A percentile compares a stretch with the other conserved stretches of the same genome.
Evolutionary conservation across 1,284 basidiomycete species (phyloP).

Genomic region (Naganishia sp.): DNA sequence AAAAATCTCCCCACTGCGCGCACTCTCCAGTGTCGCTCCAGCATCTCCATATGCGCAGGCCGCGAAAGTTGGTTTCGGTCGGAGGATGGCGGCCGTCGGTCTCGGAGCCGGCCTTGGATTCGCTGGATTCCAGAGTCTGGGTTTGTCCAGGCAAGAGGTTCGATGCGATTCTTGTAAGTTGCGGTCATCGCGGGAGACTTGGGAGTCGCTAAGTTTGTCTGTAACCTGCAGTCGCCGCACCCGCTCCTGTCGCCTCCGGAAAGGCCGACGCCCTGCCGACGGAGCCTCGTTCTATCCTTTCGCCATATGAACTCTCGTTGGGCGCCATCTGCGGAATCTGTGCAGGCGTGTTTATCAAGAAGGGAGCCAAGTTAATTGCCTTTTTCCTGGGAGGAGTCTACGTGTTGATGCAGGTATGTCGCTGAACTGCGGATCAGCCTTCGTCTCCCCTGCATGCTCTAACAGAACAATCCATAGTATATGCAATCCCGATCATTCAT

Average conservation of each 20-base stretch:
- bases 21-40: slow-evolving; percentile 2
- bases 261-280: slow-evolving; percentile 42
- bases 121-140: slow-evolving; percentile 21
- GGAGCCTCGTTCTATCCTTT: slow-evolving; percentile 69
- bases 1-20: slow-evolving; percentile 4
- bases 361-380: slow-evolving; percentile 79
- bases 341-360: slow-evolving; percentile 90
- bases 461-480: slow-evolving; percentile 60
- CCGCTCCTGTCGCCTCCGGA: slow-evolving; percentile 8
- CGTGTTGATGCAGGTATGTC: slow-evolving; percentile 76
- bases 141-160: slow-evolving; percentile 7
- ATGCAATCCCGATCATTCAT: slow-evolving; percentile 69
- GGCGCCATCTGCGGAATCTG: slow-evolving; percentile 85
- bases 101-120: slow-evolving; percentile 14
- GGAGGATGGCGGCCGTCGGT: slow-evolving; percentile 15
- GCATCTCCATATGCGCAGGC: slow-evolving; percentile 8
- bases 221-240: background rate
- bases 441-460: slow-evolving; percentile 14
- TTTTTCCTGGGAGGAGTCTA: slow-evolving; percentile 83
- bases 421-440: background rate
- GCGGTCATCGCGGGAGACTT: background rate
- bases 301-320: slow-evolving; percentile 79
- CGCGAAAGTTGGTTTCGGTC: slow-evolving; percentile 16
- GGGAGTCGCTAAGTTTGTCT: background rate
- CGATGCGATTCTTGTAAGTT: slow-evolving; percentile 22